Evolutionary conservation across 2,329 filamentous ascomycete genomes (phyloP), one percentile per base, ranked within the genome.

Genomic region (Stagonosporopsis cucurbitacearum): DNA sequence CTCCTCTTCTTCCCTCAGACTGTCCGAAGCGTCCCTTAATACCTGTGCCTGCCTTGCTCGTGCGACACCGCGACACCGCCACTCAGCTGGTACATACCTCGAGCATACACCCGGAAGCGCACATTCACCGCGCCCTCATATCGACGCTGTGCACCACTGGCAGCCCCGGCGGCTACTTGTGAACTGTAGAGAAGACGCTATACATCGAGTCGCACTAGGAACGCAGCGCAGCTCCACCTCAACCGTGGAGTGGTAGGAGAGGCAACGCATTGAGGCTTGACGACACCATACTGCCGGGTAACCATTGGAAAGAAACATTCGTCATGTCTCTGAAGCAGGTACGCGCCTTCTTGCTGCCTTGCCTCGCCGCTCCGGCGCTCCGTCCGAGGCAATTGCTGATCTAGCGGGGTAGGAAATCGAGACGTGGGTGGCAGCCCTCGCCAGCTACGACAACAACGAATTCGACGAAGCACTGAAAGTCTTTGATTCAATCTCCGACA

Each of bases 401-500:
- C 4, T 20, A 41, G 51, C 33, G 53, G 54, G 54, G 53, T 59
- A 96, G 93, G 95, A 99, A 89, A 99, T 99, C 78, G 94, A 98
- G 81, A 96, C 92, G 45, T 99, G 95, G 95, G 95, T 98, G 65
- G 83, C 88, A 75, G 95, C 95, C 77, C 86, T 99, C 51, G 87
- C 82, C 68, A 88, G 89, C 74, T 99, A 99, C 80, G 95, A 99
- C 79, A 95, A 94, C 79, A 96, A 96, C 79, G 92, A 99, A 72
- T 98, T 96, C 78, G 94, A 98, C 71, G 90, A 94, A 64, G 88
- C 95, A 25, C 80, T 98, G 60, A 85, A 83, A 67, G 86, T 90
- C 58, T 98, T 99, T 73, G 90, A 91, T 60, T 86, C 83, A 66
- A 96, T 99, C 70, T 84, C 90, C 59, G 95, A 98, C 75, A 99